These are phyloP conservation scores for Cotoneaster glaucophyllus DNA, from an alignment of 306 rosid species.

Conservation along the genomic window DNA sequence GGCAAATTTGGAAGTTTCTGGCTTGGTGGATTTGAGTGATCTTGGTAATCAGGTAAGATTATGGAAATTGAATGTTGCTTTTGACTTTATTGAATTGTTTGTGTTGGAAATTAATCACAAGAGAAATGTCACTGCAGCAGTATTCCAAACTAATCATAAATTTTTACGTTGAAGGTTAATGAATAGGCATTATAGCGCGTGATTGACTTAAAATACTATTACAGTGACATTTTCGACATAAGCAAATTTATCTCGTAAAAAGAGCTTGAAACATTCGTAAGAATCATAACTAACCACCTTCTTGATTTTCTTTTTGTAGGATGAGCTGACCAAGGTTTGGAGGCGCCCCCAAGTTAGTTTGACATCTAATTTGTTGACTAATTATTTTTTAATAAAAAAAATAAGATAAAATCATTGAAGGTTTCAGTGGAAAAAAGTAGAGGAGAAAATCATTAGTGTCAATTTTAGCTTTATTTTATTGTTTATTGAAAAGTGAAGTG, in stretches of 20 bases:
- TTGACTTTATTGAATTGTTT: background rate
- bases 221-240: accelerated
- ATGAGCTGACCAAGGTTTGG: conserved; percentile 9
- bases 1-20: conserved; percentile 8
- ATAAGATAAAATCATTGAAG: conserved; percentile 9
- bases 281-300: conserved; percentile 2
- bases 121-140: accelerated
- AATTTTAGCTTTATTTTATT: background rate
- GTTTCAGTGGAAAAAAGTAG: background rate
- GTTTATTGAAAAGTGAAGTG: too few relatives aligned
- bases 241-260: background rate
- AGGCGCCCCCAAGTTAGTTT: conserved; percentile 9
- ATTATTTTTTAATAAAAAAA: conserved; percentile 1
- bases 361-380: conserved; percentile 4
- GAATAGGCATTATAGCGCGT: accelerated
- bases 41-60: conserved; percentile 22
- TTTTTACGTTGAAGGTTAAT: too few relatives aligned
- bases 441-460: background rate
- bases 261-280: background rate
- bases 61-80: background rate
- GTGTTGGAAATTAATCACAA: background rate
- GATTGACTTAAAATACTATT: too few relatives aligned
- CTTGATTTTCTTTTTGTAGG: conserved; percentile 29
- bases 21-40: conserved; percentile 8
- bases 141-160: too few relatives aligned